These are phyloP conservation scores for Russula lepida DNA, from an alignment of 768 basidiomycete species.

Conservation along the genomic window DNA sequence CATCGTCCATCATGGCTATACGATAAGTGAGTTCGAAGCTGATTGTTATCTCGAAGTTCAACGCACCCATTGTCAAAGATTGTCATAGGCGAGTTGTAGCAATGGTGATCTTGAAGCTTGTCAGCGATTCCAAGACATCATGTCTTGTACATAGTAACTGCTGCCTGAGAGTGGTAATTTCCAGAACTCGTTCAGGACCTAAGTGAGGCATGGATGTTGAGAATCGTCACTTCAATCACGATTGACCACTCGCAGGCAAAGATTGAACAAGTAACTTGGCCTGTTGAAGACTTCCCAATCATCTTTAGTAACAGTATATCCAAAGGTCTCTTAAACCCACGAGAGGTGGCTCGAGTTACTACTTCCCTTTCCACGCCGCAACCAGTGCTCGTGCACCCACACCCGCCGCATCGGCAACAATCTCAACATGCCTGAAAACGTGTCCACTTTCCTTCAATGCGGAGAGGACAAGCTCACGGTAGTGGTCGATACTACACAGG, in stretches of 20 bases:
- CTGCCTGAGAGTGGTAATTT: neutral
- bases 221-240: neutral
- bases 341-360: neutral
- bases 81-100: neutral
- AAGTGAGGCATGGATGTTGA: neutral
- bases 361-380: constrained; percentile 11
- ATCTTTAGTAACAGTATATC: neutral
- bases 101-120: neutral
- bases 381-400: constrained; percentile 56
- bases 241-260: neutral
- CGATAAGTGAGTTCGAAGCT: neutral
- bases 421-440: constrained; percentile 55
- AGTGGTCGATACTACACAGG: constrained; percentile 52
- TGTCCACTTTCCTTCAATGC: constrained; percentile 50
- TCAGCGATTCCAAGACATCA: neutral
- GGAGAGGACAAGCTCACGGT: constrained; percentile 47
- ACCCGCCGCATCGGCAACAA: constrained; percentile 60
- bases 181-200: neutral
- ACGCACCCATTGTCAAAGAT: neutral
- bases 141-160: neutral
- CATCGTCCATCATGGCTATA: neutral
- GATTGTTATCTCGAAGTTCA: neutral
- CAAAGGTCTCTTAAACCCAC: neutral
- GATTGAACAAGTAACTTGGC: neutral
- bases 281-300: neutral